Base-by-base conservation (phyloP, 345 rosid genomes). In the Rhizophora mangle region DNA sequence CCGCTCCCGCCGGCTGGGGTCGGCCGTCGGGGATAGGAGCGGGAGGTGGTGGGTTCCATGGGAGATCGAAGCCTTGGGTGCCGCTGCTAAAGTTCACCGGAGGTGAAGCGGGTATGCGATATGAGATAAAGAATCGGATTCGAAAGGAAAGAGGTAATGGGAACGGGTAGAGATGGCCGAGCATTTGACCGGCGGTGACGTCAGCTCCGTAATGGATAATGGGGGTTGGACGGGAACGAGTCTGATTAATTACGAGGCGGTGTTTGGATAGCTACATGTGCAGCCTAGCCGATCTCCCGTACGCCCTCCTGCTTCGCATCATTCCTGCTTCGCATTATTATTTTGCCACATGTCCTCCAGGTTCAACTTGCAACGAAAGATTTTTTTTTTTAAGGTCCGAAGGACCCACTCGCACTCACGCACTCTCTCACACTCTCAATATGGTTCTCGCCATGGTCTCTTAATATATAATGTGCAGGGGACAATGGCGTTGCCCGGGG, bases 111-210 rank as follows among this genome's bases (percentile, higher is more conserved):
- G 11, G 53, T 71, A 71, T 37, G 54, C 18, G 80, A 65, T 77
- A 75, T 63, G 77, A 63, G 63, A 9, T 34, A 46, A 62, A 39
- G 64, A 76, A 68, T 39, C 72, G 72, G 74, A 68, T 62, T 43
- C 39, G 61, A 67, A 36, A 15, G 37, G 49, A 62, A 66, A 63
- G 65, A 54, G 46, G 57, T 54, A 71, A 65, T 32, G 64, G 62
- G 57, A 58, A 67, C 20, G 68, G 36, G 32, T n/a, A 46, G 58
- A 29, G 73, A 77, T 68, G 65, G 83, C 77, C 72, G 80, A 54
- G 70, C 80, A 74, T 68, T 52, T 67, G 72, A 85, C 85, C 86
- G 83, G 85, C 83, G 85, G 71, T 84, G 88, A 84, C 84, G 85
- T 84, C 84, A 87, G 49, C 81, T 60, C 66, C 67, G 68, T 59